Conservation (phyloP, 75 land plant species). For the Larix kaempferi region DNA sequence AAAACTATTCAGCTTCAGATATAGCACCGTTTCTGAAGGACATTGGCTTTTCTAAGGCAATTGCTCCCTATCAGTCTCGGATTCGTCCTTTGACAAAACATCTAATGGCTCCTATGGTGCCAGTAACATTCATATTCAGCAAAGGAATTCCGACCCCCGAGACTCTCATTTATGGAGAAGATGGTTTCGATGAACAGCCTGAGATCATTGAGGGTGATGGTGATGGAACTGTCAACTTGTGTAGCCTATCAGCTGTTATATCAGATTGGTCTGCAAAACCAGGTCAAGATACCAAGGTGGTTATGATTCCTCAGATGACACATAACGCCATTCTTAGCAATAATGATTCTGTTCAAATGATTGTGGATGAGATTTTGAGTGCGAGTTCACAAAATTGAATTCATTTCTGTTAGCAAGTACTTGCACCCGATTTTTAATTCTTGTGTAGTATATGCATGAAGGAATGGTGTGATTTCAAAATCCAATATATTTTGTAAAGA, state of each 20-base stretch:
- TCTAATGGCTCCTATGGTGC: constrained; percentile 43
- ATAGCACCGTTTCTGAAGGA: constrained; percentile 59
- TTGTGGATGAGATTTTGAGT: constrained; percentile 35
- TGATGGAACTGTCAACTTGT: constrained; percentile 92
- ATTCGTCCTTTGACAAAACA: constrained; percentile 45
- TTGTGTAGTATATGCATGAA: no score
- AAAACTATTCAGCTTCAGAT: constrained; percentile 49
- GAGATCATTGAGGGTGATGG: constrained; percentile 77
- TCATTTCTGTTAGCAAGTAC: no score
- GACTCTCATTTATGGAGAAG: constrained; percentile 51
- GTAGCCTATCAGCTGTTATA: constrained; percentile 63
- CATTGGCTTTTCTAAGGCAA: constrained; percentile 70
- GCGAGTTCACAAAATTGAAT: neutral
- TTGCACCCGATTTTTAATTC: no score
- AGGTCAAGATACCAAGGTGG: constrained; percentile 49
- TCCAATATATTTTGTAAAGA: no score
- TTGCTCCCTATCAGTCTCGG: constrained; percentile 49
- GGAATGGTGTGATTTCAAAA: no score
- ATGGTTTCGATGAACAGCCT: constrained; percentile 68
- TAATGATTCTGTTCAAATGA: constrained; percentile 34
- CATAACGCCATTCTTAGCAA: constrained; percentile 65
- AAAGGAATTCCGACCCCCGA: constrained; percentile 55
- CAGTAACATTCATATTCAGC: constrained; percentile 67
- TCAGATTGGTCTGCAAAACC: constrained; percentile 32
- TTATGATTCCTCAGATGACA: constrained; percentile 34